A percentile compares a stretch with the other conserved stretches of the same genome.
Evolutionary conservation across 441 rosid genomes (phyloP).

Genomic region (Populus hybrid): DNA sequence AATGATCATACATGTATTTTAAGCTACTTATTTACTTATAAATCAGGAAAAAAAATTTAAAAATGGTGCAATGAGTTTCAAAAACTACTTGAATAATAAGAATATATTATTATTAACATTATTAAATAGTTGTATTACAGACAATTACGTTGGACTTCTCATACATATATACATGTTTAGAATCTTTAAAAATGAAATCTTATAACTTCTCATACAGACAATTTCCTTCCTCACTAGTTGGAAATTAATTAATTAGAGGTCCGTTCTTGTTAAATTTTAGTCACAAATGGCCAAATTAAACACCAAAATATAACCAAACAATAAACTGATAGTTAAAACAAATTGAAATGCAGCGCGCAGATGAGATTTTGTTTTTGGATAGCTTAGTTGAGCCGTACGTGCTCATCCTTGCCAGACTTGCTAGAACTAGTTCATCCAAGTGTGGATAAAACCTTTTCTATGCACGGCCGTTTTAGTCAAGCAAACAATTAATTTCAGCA

Average conservation of each 20-base stretch:
- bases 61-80: not conserved
- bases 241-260: not conserved
- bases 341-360: no score
- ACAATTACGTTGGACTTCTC: no score
- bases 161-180: not conserved
- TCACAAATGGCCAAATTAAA: no score
- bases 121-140: not conserved
- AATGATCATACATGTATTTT: no score
- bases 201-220: no score
- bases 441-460: not conserved
- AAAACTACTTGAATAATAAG: no score
- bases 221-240: not conserved
- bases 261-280: no score
- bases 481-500: not conserved
- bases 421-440: not conserved
- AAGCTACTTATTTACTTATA: not conserved
- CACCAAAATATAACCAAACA: not conserved
- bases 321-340: no score
- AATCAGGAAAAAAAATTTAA: no score
- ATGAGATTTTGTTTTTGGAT: not conserved
- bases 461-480: no score
- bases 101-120: no score
- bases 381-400: not conserved
- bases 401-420: not conserved
- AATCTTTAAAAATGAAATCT: no score